Base-by-base conservation (phyloP, 768 basidiomycete genomes). In the Tricholoma hemisulphureum region DNA sequence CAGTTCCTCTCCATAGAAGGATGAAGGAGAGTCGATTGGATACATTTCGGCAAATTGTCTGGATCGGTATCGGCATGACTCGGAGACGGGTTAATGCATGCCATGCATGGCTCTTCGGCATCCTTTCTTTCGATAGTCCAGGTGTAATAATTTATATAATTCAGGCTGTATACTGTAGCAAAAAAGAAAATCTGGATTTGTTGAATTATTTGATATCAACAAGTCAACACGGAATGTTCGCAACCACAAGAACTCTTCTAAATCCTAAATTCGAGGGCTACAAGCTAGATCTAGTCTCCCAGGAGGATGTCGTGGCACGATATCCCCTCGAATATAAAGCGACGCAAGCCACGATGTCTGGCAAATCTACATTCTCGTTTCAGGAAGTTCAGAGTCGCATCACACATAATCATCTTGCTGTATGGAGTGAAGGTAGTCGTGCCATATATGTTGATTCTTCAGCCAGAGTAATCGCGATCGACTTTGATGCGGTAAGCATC, bases 261-360 rank as follows among this genome's bases (percentile, higher is more conserved):
- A 93, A 94, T 63, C 84, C 90, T 1, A 89, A 88, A 62, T 95
- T 95, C 57, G 92, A 95, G 61, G 89, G 89, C 2, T 94, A 95
- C 69, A 90, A 83, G 62, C 78, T 95, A 24, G 79, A 86, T 59
- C 73, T 83, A 3, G 74, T 91, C 31, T 68, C 77, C 10, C 84
- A 86, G 61, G 82, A 86, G n/a, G 73, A 81, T 7, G 73, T 75
- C 8, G 77, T 89, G 4, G 70, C 72, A 18, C 77, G 82, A 23
- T 81, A 80, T 67, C 69, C 70, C 8, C 80, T 92, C 58, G 67
- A 81, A 63, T 67, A 81, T 75, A 63, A 82, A 76, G 77, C 82
- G 0, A 81, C 82, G 6, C 87, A 88, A 70, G 77, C 83, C 7
- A 83, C 86, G 35, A 72, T 81, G 9, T 86, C 89, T 3, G 83